Evolutionary conservation across 2,329 filamentous ascomycete species (phyloP), one percentile per base, ranked within the genome.

Genomic region (Pyricularia sp.): DNA sequence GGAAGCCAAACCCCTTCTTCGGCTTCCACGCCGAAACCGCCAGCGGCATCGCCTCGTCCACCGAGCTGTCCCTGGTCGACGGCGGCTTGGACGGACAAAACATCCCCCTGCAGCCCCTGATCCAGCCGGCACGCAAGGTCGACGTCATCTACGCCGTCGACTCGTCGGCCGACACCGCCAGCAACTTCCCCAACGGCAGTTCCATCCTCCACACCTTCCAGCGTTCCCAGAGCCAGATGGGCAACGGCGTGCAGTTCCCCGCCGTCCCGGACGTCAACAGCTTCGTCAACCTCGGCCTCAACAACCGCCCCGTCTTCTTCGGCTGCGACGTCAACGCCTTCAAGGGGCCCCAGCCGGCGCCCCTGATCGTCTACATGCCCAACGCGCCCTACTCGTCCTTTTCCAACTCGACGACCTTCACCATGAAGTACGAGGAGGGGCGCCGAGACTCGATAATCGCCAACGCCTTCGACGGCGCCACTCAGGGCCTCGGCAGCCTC

Each of bases 391-490:
- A 96, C 80, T 85, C 89, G 65, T 86, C 86, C 76, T 80, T 84
- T 72, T 91, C 89, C 78, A 98, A 98, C 81, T 85, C 90, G 7
- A 91, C 90, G 2, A 97, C 94, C 66, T 94, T 91, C 77, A 83
- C 88, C 70, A 82, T 88, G 55, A 78, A 79, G 59, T 92, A 94
- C 83, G 83, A 85, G 50, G 79, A 87, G 73, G 78, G 76, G 0
- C 79, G 92, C 79, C 91, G 94, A 71, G 87, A 97, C 76, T 85
- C 85, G 71, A 92, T 97, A 75, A 93, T 99, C 75, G 78, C 86
- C 72, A 98, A 99, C 79, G 94, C 93, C 25, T 95, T 91, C 81
- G 87, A 95, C 73, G 87, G 90, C 23, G 94, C 87, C 2, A 97
- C 94, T 0, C 90, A 91, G 82, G 92, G 87, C 67, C 97, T 98